These are phyloP conservation scores for Trifolium subterraneum DNA, from an alignment of 306 rosid genomes.

Conservation along the genomic window DNA sequence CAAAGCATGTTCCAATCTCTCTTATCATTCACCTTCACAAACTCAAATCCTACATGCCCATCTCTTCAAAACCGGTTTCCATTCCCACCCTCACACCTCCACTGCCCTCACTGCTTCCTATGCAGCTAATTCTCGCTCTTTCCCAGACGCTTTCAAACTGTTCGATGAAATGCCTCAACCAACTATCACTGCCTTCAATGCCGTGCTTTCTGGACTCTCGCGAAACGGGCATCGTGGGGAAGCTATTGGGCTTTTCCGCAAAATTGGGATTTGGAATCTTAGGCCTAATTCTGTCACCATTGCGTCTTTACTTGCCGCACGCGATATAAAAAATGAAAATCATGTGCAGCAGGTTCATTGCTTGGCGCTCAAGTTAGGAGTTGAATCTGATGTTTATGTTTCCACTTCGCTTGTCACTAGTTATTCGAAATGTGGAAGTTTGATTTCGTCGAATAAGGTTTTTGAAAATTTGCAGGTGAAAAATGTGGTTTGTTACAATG, in stretches of 20 bases:
- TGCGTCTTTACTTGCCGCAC: conserved; percentile 51
- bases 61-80: conserved; percentile 65
- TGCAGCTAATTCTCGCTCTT: conserved; percentile 21
- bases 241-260: conserved; percentile 47
- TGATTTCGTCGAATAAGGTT: conserved; percentile 54
- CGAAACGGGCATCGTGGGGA: conserved; percentile 50
- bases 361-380: conserved; percentile 70
- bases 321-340: conserved; percentile 31
- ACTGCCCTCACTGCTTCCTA: conserved; percentile 61
- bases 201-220: conserved; percentile 57
- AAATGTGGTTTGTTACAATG: conserved; percentile 74
- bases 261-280: conserved; percentile 42
- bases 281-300: conserved; percentile 64
- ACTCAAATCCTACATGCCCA: conserved; percentile 64
- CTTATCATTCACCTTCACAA: conserved; percentile 20
- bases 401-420: conserved; percentile 64
- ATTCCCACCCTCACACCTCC: conserved; percentile 53
- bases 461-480: conserved; percentile 54
- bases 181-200: conserved; percentile 59
- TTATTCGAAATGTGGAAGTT: conserved; percentile 51
- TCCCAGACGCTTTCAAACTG: conserved; percentile 54
- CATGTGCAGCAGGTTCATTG: conserved; percentile 59
- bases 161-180: conserved; percentile 70
- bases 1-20: conserved; percentile 72
- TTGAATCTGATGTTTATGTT: conserved; percentile 62